A percentile compares a stretch with the other conserved stretches of the same genome.
These are phyloP conservation scores for Balakata baccata DNA, from an alignment of 345 rosid genomes.

Conservation along the genomic window DNA sequence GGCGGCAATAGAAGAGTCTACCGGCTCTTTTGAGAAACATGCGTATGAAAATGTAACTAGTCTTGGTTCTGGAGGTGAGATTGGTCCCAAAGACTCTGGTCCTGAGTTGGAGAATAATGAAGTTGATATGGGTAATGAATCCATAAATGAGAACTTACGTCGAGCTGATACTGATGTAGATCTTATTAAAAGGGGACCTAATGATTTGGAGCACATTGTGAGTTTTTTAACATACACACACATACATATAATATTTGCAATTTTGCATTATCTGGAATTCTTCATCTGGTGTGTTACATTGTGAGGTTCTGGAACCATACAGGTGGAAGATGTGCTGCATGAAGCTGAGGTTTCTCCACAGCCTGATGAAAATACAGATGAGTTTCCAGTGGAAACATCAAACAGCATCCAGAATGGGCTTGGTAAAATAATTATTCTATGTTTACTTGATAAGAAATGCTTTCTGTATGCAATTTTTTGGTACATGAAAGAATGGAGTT, in stretches of 20 bases:
- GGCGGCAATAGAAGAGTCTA: slow-evolving; percentile 23
- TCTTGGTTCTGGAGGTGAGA: slow-evolving; percentile 26
- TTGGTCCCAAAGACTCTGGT: slow-evolving; percentile 27
- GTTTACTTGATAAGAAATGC: slow-evolving; percentile 6
- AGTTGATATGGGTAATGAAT: slow-evolving; percentile 20
- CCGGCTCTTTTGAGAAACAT: slow-evolving; percentile 26
- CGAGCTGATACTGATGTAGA: slow-evolving; percentile 27
- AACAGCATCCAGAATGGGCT: slow-evolving; percentile 27
- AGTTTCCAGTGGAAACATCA: slow-evolving; percentile 21
- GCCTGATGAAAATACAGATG: slow-evolving; percentile 23
- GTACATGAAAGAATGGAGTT: slow-evolving; percentile 4
- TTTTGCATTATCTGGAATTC: slow-evolving; percentile 18
- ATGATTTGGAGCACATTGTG: slow-evolving; percentile 36
- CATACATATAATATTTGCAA: slow-evolving; percentile 10
- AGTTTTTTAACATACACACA: slow-evolving; percentile 20
- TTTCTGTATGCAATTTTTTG: slow-evolving; percentile 3
- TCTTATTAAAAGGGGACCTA: slow-evolving; percentile 26
- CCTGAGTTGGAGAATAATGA: slow-evolving; percentile 22
- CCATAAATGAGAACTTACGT: slow-evolving; percentile 27
- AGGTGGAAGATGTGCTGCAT: slow-evolving; percentile 34
- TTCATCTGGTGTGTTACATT: slow-evolving; percentile 20
- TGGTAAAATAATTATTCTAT: slow-evolving; percentile 39
- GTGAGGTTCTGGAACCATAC: slow-evolving; percentile 21
- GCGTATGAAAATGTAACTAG: slow-evolving; percentile 24
- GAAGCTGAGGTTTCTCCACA: slow-evolving; percentile 34